Conservation (phyloP, 2,329 filamentous ascomycete species). For the Chaetomium sp. region DNA sequence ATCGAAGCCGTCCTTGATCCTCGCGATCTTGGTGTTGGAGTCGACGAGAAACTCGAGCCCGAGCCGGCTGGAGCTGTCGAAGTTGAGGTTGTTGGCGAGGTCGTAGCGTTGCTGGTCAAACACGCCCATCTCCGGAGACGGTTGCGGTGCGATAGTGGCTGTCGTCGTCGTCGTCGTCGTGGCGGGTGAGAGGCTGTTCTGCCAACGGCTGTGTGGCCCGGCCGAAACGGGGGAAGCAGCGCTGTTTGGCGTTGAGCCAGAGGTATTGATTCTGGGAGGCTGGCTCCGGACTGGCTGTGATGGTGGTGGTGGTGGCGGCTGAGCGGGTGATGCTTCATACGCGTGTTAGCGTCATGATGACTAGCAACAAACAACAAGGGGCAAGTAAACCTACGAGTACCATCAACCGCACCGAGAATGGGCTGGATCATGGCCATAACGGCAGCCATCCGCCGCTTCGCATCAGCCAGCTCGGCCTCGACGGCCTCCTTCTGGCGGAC, state of each 20-base stretch:
- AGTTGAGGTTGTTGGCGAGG: conserved; percentile 49
- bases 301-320: conserved; percentile 30
- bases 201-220: conserved; percentile 15
- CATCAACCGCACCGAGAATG: conserved; percentile 36
- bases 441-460: conserved; percentile 60
- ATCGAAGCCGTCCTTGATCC: conserved; percentile 45
- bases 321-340: conserved; percentile 20
- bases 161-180: neutral
- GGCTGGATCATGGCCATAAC: conserved; percentile 60
- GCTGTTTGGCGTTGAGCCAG: conserved; percentile 13
- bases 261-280: conserved; percentile 5
- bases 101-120: conserved; percentile 44
- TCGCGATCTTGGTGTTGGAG: conserved; percentile 47
- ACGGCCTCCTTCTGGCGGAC: conserved; percentile 70
- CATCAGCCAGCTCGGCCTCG: conserved; percentile 72
- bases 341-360: too few relatives aligned
- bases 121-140: conserved; percentile 27
- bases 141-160: conserved; percentile 11
- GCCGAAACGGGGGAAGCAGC: conserved; percentile 17
- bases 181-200: conserved; percentile 15
- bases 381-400: neutral
- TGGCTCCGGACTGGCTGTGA: conserved; percentile 20
- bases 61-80: conserved; percentile 56
- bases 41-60: conserved; percentile 69
- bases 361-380: too few relatives aligned